phyloP scores from a whole-genome alignment of 2,329 filamentous ascomycete genomes.

The Fusarium scirpi region DNA sequence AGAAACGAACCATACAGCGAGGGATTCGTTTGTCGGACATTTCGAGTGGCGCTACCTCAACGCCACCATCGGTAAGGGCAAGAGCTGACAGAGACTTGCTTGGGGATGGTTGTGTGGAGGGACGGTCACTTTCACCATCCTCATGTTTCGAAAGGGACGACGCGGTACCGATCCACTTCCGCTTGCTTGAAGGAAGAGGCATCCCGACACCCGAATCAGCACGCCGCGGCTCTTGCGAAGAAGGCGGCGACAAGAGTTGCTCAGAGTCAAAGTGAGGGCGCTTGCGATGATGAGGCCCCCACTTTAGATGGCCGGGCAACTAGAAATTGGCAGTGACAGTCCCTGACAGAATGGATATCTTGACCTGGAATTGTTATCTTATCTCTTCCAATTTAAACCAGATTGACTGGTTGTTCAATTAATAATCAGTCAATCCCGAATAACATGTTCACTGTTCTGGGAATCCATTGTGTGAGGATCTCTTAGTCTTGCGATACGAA shows the following conservation, averaged over 20 bases:
- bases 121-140: not conserved
- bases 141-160: not conserved
- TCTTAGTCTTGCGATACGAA: not conserved
- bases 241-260: not conserved
- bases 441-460: not conserved
- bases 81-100: not conserved
- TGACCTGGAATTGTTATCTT: not conserved
- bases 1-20: not conserved
- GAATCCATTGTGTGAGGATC: too few relatives aligned
- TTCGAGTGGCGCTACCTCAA: not conserved
- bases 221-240: not conserved
- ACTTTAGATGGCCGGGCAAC: not conserved
- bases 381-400: not conserved
- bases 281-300: not conserved
- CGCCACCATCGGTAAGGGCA: not conserved
- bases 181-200: not conserved
- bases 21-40: accelerated
- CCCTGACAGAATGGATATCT: not conserved
- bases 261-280: not conserved
- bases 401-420: not conserved
- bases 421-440: not conserved
- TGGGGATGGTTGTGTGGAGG: not conserved
- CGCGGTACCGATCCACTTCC: too few relatives aligned
- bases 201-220: not conserved
- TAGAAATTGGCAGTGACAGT: not conserved